Evolutionary conservation across 2,329 filamentous ascomycete species (phyloP), one percentile per base, ranked within the genome.

Genomic region (Orbilia brochopaga): DNA sequence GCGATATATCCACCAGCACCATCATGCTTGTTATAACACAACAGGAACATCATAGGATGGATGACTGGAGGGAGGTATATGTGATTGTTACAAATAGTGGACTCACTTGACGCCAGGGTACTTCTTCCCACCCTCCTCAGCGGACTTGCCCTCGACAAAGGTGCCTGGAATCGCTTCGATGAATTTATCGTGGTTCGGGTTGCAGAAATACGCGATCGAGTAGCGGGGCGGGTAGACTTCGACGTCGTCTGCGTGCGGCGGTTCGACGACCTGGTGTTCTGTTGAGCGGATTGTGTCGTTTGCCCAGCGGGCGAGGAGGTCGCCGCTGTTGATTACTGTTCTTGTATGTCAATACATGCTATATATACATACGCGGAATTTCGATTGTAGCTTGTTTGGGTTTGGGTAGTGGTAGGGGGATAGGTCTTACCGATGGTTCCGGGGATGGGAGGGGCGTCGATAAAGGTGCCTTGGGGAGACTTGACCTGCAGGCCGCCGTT

Each of bases 201-300:
- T 93, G 82, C 91, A 95, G 78, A 96, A 95, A 81, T 95, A 97
- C 76, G 92, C 92, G 78, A 97, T 88, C 76, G 89, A 93, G 78
- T 97, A 97, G 42, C 90, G 83, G 0, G 91, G 83, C 0, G 91
- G 91, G 79, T 95, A 88, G 17, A 77, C 75, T 23, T 80, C 79
- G 42, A 82, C 80, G 15, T 83, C 83, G 15, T 82, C 81, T 0
- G 80, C 78, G 10, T 78, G 78, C 0, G 90, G 90, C 1, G 92
- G 92, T 80, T 96, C 90, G 3, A 97, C 90, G 0, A 97, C 92
- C 10, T 92, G 87, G 79, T 97, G 92, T 70, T 92, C 86, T 2
- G 92, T 97, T 78, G 90, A 93, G 81, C 90, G 92, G 81, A 97
- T 96, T 2, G 86, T 89, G 77, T 95, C 91, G 77, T 97, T 97